Evolutionary conservation across 2,329 filamentous ascomycete genomes (phyloP).

Genomic region (Lachnellula hyalina): DNA sequence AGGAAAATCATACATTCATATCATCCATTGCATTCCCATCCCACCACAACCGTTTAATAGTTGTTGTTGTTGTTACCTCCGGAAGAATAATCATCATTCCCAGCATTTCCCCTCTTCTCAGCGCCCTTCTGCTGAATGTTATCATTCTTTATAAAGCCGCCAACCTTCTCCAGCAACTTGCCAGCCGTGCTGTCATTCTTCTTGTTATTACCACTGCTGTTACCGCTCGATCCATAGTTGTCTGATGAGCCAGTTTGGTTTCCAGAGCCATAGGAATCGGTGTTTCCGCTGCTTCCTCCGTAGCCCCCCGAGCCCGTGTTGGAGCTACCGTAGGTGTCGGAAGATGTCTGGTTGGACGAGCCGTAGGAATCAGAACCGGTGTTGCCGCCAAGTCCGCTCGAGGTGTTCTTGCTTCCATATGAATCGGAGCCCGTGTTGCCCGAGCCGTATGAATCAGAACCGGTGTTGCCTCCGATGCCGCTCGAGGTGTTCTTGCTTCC

Average conservation of each 20-base stretch:
- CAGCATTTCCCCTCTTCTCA: constrained; percentile 32
- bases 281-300: constrained; percentile 5
- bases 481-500: constrained; percentile 12
- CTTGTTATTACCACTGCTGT: background rate
- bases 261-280: background rate
- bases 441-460: constrained; percentile 5
- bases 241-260: too few species aligned
- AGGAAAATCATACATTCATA: too few species aligned
- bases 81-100: background rate
- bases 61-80: background rate
- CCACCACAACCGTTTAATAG: background rate
- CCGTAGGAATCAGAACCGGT: constrained; percentile 27
- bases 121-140: constrained; percentile 42
- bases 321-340: constrained; percentile 17
- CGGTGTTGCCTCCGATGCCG: constrained; percentile 19
- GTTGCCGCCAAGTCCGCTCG: constrained; percentile 18
- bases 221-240: background rate
- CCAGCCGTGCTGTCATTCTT: constrained; percentile 34
- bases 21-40: too few species aligned
- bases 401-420: constrained; percentile 16
- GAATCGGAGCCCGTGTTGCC: constrained; percentile 23
- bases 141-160: constrained; percentile 42
- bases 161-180: constrained; percentile 53
- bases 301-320: constrained; percentile 13
- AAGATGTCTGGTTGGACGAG: constrained; percentile 18